phyloP scores from a whole-genome alignment of 495 filamentous ascomycete genomes.

The Cercophora newfieldiana region DNA sequence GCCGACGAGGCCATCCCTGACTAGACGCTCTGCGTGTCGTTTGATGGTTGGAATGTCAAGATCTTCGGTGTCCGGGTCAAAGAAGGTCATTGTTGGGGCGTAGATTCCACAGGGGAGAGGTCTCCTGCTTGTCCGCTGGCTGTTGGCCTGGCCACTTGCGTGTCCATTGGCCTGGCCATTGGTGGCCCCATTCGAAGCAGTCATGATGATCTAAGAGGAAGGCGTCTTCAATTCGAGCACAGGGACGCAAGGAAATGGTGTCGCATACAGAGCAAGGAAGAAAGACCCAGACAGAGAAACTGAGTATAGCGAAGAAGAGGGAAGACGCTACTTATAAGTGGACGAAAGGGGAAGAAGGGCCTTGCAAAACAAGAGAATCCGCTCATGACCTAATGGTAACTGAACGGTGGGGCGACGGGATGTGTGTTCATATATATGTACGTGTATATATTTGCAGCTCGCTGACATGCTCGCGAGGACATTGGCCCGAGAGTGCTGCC shows the following conservation, averaged over 20 bases:
- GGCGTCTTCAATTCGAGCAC: neutral
- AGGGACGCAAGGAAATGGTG: neutral
- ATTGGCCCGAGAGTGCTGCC: conserved; percentile 36
- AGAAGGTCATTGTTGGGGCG: conserved; percentile 89
- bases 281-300: conserved; percentile 4
- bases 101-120: conserved; percentile 84
- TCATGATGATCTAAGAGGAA: conserved; percentile 29
- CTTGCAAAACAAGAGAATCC: conserved; percentile 15
- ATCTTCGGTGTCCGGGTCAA: conserved; percentile 77
- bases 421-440: conserved; percentile 2
- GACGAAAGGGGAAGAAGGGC: conserved; percentile 7
- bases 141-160: conserved; percentile 22
- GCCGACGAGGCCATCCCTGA: conserved; percentile 75
- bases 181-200: conserved; percentile 35
- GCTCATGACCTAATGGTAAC: conserved; percentile 41
- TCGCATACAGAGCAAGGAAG: neutral
- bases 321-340: conserved; percentile 33
- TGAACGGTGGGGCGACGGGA: conserved; percentile 22
- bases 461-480: conserved; percentile 35
- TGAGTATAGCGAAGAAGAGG: conserved; percentile 15
- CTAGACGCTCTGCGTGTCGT: conserved; percentile 78
- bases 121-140: conserved; percentile 47
- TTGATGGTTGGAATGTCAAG: conserved; percentile 78
- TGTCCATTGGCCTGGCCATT: neutral
- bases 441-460: conserved; percentile 15